Percentiles rank a stretch among this genome's conserved stretches.
Conservation (phyloP, 371 early-diverging fungal species). For the Fennellomyces sp. region DNA sequence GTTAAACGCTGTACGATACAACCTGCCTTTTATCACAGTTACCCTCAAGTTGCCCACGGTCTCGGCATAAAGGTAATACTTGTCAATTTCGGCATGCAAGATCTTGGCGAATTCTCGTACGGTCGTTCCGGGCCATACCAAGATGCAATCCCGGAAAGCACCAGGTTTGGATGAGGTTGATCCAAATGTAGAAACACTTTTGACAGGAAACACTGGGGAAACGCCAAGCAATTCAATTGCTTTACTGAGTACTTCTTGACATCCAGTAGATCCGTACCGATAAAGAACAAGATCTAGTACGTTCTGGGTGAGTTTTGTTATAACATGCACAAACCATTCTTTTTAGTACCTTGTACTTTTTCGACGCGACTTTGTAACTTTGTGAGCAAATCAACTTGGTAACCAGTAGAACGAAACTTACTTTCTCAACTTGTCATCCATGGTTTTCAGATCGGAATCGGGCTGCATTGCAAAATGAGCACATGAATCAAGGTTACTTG, state of each 20-base stretch:
- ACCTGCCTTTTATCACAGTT: constrained; percentile 9
- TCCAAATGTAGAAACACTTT: constrained; percentile 69
- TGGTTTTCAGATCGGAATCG: constrained; percentile 50
- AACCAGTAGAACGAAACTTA: too few relatives aligned
- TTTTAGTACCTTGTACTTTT: constrained; percentile 57
- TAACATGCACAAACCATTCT: neutral
- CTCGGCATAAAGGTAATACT: constrained; percentile 71
- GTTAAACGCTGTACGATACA: too few relatives aligned
- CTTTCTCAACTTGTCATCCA: constrained; percentile 67
- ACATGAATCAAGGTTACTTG: neutral
- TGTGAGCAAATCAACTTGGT: too few relatives aligned
- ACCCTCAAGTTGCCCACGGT: constrained; percentile 75
- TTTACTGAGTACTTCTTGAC: constrained; percentile 63
- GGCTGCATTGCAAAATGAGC: constrained; percentile 25
- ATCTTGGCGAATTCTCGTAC: constrained; percentile 75
- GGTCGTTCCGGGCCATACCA: constrained; percentile 70
- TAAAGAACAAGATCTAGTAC: constrained; percentile 70
- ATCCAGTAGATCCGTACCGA: constrained; percentile 80
- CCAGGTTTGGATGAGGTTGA: constrained; percentile 35
- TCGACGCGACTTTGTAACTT: constrained; percentile 63
- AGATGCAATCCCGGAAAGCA: constrained; percentile 73
- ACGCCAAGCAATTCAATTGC: constrained; percentile 68
- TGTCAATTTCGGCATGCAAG: constrained; percentile 68
- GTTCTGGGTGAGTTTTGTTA: neutral
- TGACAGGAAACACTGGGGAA: constrained; percentile 76